Evolutionary conservation across 176 grass and related monocot genomes (phyloP).

Genomic region (Juncus effusus): DNA sequence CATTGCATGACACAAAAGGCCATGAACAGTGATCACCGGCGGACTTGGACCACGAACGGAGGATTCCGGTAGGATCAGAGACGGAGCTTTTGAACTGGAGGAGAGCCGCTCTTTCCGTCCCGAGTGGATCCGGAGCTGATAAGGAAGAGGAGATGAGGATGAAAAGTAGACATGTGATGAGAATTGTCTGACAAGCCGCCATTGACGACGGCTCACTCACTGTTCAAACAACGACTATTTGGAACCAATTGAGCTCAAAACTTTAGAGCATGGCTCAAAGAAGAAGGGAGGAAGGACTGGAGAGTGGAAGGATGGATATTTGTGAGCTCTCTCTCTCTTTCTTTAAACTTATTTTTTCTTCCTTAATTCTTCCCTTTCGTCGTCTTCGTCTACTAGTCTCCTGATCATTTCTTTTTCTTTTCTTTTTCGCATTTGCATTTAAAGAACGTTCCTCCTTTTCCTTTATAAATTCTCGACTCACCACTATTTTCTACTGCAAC

Average conservation of each 20-base stretch:
- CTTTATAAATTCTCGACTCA: conserved; percentile 33
- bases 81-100: conserved; percentile 49
- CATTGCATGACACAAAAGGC: conserved; percentile 56
- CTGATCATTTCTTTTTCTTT: conserved; percentile 24
- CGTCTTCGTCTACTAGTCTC: conserved; percentile 28
- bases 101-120: conserved; percentile 53
- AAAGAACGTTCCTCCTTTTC: conserved; percentile 2
- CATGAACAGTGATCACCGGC: conserved; percentile 55
- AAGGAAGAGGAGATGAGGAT: conserved; percentile 26
- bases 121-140: background rate
- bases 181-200: conserved; percentile 39
- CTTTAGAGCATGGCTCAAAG: conserved; percentile 9
- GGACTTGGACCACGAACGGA: conserved; percentile 21
- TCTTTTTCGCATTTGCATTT: conserved; percentile 5
- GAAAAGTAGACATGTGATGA: conserved; percentile 5
- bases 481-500: conserved; percentile 2
- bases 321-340: conserved; percentile 4
- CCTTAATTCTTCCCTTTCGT: conserved; percentile 21
- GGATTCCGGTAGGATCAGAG: conserved; percentile 22
- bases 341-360: conserved; percentile 18
- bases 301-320: conserved; percentile 11
- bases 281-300: conserved; percentile 30
- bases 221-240: conserved; percentile 15
- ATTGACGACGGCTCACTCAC: conserved; percentile 43
- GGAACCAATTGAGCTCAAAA: conserved; percentile 21